Conservation (phyloP, 2,329 filamentous ascomycete species). For the Colletotrichum scovillei region DNA sequence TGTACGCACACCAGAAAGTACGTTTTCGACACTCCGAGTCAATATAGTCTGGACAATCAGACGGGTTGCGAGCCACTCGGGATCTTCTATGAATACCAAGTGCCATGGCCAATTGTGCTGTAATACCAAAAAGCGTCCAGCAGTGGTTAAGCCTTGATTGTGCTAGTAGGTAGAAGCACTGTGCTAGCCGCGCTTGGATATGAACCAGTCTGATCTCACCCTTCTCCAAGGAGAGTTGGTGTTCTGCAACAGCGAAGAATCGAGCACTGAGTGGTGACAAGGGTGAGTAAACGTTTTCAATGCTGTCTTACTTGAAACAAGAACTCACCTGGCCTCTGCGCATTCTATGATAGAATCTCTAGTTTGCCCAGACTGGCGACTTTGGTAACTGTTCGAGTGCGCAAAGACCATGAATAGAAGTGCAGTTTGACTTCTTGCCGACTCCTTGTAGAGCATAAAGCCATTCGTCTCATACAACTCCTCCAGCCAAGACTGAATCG, state of each 20-base stretch:
- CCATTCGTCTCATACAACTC: conserved; percentile 51
- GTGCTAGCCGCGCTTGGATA: conserved; percentile 52
- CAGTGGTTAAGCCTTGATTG: too few species aligned
- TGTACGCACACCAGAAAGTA: too few species aligned
- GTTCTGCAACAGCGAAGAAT: conserved; percentile 48
- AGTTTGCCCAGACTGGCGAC: conserved; percentile 4
- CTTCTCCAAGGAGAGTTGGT: conserved; percentile 50
- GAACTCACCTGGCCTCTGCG: too few species aligned
- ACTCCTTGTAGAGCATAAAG: conserved; percentile 39
- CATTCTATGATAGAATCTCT: background rate
- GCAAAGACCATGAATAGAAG: conserved; percentile 64
- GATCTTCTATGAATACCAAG: too few species aligned
- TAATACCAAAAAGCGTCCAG: too few species aligned
- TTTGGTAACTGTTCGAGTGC: conserved; percentile 56
- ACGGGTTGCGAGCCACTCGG: too few species aligned
- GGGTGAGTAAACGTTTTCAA: background rate
- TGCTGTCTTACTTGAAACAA: background rate
- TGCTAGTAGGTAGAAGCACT: conserved; percentile 47
- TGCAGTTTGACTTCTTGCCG: conserved; percentile 48
- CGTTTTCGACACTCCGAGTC: too few species aligned
- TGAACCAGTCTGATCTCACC: conserved; percentile 51
- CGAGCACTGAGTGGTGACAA: conserved; percentile 38
- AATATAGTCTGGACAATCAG: too few species aligned
- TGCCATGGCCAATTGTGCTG: too few species aligned
- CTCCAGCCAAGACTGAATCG: conserved; percentile 58